These are phyloP conservation scores for Amphicarpaea edgeworthii DNA, from an alignment of 306 rosid species.

Conservation along the genomic window DNA sequence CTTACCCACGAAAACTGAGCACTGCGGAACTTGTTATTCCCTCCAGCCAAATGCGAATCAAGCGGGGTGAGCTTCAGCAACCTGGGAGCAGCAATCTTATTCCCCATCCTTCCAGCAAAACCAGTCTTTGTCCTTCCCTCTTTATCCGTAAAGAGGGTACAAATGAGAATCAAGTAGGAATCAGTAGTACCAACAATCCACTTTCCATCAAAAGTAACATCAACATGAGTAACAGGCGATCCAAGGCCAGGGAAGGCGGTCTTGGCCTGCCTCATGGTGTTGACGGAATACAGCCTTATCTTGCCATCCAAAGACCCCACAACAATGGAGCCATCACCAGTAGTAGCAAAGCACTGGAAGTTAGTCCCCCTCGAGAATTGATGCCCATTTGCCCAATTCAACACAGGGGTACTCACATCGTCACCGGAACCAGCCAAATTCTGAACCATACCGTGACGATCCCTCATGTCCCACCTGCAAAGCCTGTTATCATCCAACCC, in stretches of 20 bases:
- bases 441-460: constrained; percentile 91
- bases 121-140: constrained; percentile 91
- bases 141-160: constrained; percentile 84
- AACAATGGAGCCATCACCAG: constrained; percentile 96
- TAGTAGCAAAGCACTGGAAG: constrained; percentile 95
- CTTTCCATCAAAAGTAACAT: constrained; percentile 94
- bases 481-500: constrained; percentile 98
- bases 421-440: constrained; percentile 58
- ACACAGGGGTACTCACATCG: constrained; percentile 55
- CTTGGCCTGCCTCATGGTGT: constrained; percentile 91
- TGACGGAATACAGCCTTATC: constrained; percentile 84
- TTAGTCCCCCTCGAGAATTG: constrained; percentile 95
- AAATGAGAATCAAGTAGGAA: constrained; percentile 78
- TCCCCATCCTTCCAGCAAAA: constrained; percentile 92
- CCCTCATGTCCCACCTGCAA: constrained; percentile 99
- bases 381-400: constrained; percentile 96
- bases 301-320: constrained; percentile 97
- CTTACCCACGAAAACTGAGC: constrained; percentile 99
- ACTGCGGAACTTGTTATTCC: constrained; percentile 78
- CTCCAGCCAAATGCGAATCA: constrained; percentile 94
- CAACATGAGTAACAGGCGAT: constrained; percentile 90
- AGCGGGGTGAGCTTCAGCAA: constrained; percentile 90
- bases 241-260: constrained; percentile 99
- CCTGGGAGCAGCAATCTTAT: constrained; percentile 91
- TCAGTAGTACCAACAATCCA: constrained; percentile 97